These are phyloP conservation scores for Podosphaera fusca DNA, from an alignment of 2,329 filamentous ascomycete genomes.

Conservation along the genomic window DNA sequence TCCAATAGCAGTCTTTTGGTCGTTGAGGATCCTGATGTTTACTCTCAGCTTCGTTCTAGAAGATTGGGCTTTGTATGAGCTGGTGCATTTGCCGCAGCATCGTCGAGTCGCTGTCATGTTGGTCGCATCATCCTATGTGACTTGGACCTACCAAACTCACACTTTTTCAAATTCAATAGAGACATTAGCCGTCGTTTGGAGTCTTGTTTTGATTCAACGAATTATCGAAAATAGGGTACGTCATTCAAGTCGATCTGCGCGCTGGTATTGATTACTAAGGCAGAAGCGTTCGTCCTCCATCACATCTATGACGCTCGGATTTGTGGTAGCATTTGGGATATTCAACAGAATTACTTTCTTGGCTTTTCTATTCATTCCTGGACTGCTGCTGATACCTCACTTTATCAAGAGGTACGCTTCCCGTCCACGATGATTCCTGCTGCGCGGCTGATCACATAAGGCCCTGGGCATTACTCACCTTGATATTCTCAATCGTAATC, in stretches of 20 bases:
- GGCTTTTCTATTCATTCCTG: constrained; percentile 70
- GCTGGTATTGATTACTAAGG: constrained; percentile 5
- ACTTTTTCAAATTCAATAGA: constrained; percentile 97
- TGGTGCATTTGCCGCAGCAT: constrained; percentile 51
- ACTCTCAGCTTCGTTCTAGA: constrained; percentile 84
- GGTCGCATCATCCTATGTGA: constrained; percentile 90
- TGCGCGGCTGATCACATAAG: constrained; percentile 16
- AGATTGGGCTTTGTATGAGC: constrained; percentile 90
- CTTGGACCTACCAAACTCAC: constrained; percentile 95
- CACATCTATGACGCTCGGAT: constrained; percentile 55
- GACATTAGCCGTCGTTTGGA: constrained; percentile 82
- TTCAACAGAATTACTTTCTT: constrained; percentile 98
- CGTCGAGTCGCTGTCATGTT: constrained; percentile 57
- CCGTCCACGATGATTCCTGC: constrained; percentile 5
- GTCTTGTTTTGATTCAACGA: constrained; percentile 70
- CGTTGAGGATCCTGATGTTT: constrained; percentile 77
- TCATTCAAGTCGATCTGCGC: constrained; percentile 4
- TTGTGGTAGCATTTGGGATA: constrained; percentile 61
- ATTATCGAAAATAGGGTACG: constrained; percentile 58
- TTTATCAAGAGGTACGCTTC: constrained; percentile 64
- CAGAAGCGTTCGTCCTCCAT: constrained; percentile 54
- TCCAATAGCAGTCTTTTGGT: constrained; percentile 76
- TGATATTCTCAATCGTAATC: constrained; percentile 39
- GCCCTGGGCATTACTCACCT: constrained; percentile 35
- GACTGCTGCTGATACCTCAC: constrained; percentile 62